phyloP scores from a whole-genome alignment of 441 rosid species.

The Erodium trifolium region DNA sequence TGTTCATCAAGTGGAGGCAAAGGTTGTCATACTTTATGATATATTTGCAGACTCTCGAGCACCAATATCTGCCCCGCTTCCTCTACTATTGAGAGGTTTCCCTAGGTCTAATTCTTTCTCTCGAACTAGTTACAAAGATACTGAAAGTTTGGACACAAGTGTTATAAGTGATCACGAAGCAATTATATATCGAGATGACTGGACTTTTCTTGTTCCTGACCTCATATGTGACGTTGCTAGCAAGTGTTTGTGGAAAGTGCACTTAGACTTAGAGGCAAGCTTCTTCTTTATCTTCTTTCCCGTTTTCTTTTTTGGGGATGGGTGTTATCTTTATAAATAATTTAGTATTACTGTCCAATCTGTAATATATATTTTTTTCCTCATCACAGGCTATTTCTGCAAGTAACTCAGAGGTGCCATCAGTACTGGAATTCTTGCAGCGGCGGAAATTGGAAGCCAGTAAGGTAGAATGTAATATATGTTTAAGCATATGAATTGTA shows the following conservation, averaged over 20 bases:
- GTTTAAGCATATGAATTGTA: slow-evolving; percentile 9
- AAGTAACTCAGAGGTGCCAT: slow-evolving; percentile 87
- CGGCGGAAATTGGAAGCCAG: slow-evolving; percentile 80
- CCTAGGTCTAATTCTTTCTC: slow-evolving; percentile 44
- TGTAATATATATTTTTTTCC: slow-evolving; percentile 14
- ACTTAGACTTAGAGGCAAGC: slow-evolving; percentile 85
- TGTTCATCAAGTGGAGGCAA: slow-evolving; percentile 95
- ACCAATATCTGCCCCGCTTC: slow-evolving; percentile 97
- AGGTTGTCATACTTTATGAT: slow-evolving; percentile 87
- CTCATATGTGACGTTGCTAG: slow-evolving; percentile 68
- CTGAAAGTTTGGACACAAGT: slow-evolving; percentile 43
- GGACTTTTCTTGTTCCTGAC: slow-evolving; percentile 88
- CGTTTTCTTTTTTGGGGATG: neutral
- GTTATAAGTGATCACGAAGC: slow-evolving; percentile 43
- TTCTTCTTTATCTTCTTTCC: slow-evolving; percentile 9
- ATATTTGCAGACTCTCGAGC: slow-evolving; percentile 85
- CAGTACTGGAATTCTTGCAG: slow-evolving; percentile 81
- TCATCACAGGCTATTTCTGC: slow-evolving; percentile 78
- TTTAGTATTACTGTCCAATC: neutral
- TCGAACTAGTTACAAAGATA: slow-evolving; percentile 40
- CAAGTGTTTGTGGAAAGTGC: slow-evolving; percentile 78
- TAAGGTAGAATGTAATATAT: slow-evolving; percentile 47
- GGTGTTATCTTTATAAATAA: slow-evolving; percentile 8
- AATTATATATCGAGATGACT: slow-evolving; percentile 68
- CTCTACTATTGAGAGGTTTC: slow-evolving; percentile 67